Conservation (phyloP, 352 stramenopile genomes). For the Phytophthora pistaciae region DNA sequence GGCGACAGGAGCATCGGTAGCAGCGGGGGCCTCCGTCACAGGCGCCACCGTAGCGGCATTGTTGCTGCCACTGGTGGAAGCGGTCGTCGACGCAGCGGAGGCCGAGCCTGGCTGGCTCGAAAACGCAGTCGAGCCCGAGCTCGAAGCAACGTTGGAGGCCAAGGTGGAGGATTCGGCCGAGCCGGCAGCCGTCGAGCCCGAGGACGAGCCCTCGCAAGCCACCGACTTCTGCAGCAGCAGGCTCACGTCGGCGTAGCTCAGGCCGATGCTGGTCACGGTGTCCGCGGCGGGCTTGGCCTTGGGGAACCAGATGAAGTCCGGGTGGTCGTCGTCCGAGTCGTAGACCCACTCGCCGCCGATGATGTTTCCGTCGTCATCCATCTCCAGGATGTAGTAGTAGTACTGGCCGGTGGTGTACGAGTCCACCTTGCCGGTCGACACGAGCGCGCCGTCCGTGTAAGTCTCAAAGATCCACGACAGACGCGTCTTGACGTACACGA, state of each 20-base stretch:
- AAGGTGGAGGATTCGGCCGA: not conserved
- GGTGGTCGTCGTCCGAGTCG: slow-evolving; percentile 33
- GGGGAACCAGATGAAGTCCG: slow-evolving; percentile 45
- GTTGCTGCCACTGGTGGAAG: not conserved
- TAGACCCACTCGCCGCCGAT: slow-evolving; percentile 47
- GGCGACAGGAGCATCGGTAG: not conserved
- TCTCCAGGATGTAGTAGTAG: slow-evolving; percentile 47
- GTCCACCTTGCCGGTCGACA: slow-evolving; percentile 19
- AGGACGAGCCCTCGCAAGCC: slow-evolving; percentile 8
- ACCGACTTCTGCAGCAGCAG: slow-evolving; percentile 22
- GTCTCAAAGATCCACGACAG: slow-evolving; percentile 49
- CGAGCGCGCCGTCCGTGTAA: slow-evolving; percentile 29
- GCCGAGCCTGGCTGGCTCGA: no score
- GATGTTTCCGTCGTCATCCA: slow-evolving; percentile 33
- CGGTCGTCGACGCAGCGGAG: not conserved
- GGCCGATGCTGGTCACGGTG: slow-evolving; percentile 31
- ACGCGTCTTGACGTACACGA: slow-evolving; percentile 42
- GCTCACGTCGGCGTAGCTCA: slow-evolving; percentile 36
- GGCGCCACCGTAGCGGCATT: not conserved
- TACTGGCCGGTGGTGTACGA: slow-evolving; percentile 26
- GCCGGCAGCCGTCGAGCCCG: not conserved
- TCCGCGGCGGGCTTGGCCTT: slow-evolving; percentile 25
- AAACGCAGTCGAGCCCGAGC: not conserved
- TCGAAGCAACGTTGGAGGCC: not conserved
- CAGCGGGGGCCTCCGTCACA: not conserved